phyloP scores from a whole-genome alignment of 768 basidiomycete genomes.

The Pleurotus djamor region DNA sequence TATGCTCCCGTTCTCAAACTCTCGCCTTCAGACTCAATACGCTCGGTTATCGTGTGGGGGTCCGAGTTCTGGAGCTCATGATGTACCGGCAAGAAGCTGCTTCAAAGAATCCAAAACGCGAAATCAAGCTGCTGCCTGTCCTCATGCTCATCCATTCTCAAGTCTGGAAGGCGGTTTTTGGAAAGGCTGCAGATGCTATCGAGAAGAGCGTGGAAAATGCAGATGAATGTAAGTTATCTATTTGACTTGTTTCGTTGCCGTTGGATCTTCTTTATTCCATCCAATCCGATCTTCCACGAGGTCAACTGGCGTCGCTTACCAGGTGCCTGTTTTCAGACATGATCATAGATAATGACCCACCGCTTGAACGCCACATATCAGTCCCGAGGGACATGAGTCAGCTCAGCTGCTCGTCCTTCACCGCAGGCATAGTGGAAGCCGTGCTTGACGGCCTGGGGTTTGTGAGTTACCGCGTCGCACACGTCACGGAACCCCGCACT shows the following conservation, averaged over 20 bases:
- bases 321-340: constrained; percentile 58
- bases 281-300: neutral
- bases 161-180: constrained; percentile 93
- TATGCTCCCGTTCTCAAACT: neutral
- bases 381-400: constrained; percentile 94
- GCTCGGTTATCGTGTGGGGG: constrained; percentile 90
- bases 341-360: constrained; percentile 97
- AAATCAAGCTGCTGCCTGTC: constrained; percentile 86
- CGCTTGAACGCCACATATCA: constrained; percentile 87
- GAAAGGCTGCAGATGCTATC: constrained; percentile 90
- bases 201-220: constrained; percentile 96
- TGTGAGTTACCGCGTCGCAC: constrained; percentile 47
- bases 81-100: constrained; percentile 74
- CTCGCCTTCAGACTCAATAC: constrained; percentile 71
- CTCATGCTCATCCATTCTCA: constrained; percentile 95
- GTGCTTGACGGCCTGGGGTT: constrained; percentile 93
- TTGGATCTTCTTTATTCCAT: constrained; percentile 6
- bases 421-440: constrained; percentile 96
- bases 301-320: constrained; percentile 5
- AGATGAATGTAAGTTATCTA: constrained; percentile 76
- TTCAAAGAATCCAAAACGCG: constrained; percentile 90
- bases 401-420: constrained; percentile 95
- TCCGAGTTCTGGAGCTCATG: constrained; percentile 84
- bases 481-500: neutral
- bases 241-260: neutral